Percentiles rank a stretch among this genome's conserved stretches.
These are phyloP conservation scores for Podaxis sp. DNA, from an alignment of 768 basidiomycete genomes.

Conservation along the genomic window DNA sequence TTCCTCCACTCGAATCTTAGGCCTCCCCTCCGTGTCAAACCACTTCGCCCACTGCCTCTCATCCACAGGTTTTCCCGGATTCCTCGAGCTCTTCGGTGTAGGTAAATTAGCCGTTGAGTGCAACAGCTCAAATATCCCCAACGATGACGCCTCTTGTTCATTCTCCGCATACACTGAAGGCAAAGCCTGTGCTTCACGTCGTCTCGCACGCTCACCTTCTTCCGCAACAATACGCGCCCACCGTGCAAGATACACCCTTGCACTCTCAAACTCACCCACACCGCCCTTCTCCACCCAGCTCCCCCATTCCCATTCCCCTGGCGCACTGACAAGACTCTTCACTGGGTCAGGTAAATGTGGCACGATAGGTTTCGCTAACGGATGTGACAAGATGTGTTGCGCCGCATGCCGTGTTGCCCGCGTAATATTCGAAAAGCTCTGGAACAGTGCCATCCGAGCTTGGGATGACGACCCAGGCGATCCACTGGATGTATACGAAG, in stretches of 20 bases:
- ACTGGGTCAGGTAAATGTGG: conserved; percentile 97
- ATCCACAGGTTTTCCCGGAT: conserved; percentile 76
- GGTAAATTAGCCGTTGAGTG: conserved; percentile 79
- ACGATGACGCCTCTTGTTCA: conserved; percentile 65
- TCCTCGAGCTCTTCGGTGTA: conserved; percentile 79
- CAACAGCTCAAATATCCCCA: conserved; percentile 87
- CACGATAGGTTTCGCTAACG: conserved; percentile 92
- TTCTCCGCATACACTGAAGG: conserved; percentile 46
- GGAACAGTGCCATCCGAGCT: conserved; percentile 80
- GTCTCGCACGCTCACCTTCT: conserved; percentile 89
- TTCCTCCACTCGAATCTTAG: conserved; percentile 63
- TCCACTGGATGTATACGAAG: conserved; percentile 33
- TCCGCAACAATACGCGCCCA: conserved; percentile 99
- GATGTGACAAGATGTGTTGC: conserved; percentile 93
- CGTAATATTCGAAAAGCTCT: conserved; percentile 93
- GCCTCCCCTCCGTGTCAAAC: conserved; percentile 73
- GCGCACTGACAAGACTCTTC: conserved; percentile 82
- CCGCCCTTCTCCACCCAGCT: conserved; percentile 93
- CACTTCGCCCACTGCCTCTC: conserved; percentile 72
- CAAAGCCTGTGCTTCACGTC: conserved; percentile 73
- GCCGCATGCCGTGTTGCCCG: conserved; percentile 91
- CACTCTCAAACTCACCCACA: conserved; percentile 95
- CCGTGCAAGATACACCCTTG: conserved; percentile 90
- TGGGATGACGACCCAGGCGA: conserved; percentile 56
- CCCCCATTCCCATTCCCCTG: conserved; percentile 91